Percentiles rank a stretch among this genome's conserved stretches.
Conservation (phyloP, 306 rosid species). For the Corylus avellana region DNA sequence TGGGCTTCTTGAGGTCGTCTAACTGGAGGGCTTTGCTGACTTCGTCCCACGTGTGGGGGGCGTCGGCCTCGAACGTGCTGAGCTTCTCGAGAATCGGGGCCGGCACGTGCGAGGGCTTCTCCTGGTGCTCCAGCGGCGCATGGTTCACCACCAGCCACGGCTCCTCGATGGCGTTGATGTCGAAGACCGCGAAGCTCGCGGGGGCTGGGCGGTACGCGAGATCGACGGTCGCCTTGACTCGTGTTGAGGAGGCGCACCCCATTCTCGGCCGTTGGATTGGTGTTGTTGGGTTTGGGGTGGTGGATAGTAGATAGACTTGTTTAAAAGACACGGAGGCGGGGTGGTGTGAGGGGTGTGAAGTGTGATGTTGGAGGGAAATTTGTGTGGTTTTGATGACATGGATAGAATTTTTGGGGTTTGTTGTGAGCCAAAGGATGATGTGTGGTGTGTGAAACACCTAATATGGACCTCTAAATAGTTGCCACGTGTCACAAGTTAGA, state of each 20-base stretch:
- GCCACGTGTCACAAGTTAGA: constrained; percentile 27
- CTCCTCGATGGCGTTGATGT: constrained; percentile 75
- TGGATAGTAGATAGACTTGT: too few relatives aligned
- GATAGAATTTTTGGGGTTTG: constrained; percentile 8
- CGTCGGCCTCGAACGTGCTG: constrained; percentile 53
- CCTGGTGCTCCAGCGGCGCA: constrained; percentile 4
- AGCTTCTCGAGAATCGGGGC: constrained; percentile 65
- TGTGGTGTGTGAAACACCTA: constrained; percentile 32
- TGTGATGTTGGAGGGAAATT: background rate
- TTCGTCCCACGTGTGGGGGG: constrained; percentile 82
- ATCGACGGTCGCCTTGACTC: constrained; percentile 35
- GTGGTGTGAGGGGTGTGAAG: too few relatives aligned
- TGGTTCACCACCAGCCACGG: constrained; percentile 67
- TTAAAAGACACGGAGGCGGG: too few relatives aligned
- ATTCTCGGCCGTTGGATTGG: constrained; percentile 26
- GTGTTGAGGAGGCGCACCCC: constrained; percentile 80
- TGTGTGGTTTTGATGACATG: constrained; percentile 12
- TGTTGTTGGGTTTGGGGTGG: background rate
- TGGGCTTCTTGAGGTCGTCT: constrained; percentile 59
- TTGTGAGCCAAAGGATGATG: constrained; percentile 15
- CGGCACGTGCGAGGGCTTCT: constrained; percentile 51
- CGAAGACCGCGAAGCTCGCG: constrained; percentile 78
- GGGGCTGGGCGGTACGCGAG: constrained; percentile 67
- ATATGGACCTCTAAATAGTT: background rate
- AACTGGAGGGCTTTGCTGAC: constrained; percentile 58